A percentile compares a stretch with the other conserved stretches of the same genome.
These are phyloP conservation scores for Vitis hybrid DNA, from an alignment of 177 flowering plant genomes.

Conservation along the genomic window DNA sequence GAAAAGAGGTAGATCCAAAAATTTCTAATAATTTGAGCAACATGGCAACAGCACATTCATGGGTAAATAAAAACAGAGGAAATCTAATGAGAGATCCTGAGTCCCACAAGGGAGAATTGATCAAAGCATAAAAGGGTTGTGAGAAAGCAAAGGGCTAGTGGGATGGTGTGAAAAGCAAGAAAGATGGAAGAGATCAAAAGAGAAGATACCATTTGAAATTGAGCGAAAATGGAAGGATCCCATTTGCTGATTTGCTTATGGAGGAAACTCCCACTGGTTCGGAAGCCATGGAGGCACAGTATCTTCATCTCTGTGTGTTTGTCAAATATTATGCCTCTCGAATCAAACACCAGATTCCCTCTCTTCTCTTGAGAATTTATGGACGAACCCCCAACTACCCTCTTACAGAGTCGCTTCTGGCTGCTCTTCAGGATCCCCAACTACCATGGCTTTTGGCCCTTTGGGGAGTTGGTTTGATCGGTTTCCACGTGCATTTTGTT, in stretches of 20 bases:
- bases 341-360: too few species aligned
- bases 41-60: too few species aligned
- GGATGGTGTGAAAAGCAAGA: not conserved
- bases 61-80: too few species aligned
- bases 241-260: constrained; percentile 66
- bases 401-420: too few species aligned
- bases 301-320: constrained; percentile 42
- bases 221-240: constrained; percentile 61
- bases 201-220: constrained; percentile 46
- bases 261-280: constrained; percentile 69
- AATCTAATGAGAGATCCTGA: too few species aligned
- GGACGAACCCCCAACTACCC: too few species aligned
- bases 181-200: not conserved
- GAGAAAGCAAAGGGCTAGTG: too few species aligned
- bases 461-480: not conserved
- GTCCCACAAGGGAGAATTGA: not conserved
- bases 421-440: too few species aligned
- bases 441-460: not conserved
- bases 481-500: not conserved
- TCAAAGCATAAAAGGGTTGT: not conserved
- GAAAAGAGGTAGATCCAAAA: too few species aligned
- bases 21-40: too few species aligned
- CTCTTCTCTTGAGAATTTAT: too few species aligned
- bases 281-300: constrained; percentile 70
- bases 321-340: too few species aligned